phyloP scores from a whole-genome alignment of 129 eudicot genomes.

The Arctium lappa region DNA sequence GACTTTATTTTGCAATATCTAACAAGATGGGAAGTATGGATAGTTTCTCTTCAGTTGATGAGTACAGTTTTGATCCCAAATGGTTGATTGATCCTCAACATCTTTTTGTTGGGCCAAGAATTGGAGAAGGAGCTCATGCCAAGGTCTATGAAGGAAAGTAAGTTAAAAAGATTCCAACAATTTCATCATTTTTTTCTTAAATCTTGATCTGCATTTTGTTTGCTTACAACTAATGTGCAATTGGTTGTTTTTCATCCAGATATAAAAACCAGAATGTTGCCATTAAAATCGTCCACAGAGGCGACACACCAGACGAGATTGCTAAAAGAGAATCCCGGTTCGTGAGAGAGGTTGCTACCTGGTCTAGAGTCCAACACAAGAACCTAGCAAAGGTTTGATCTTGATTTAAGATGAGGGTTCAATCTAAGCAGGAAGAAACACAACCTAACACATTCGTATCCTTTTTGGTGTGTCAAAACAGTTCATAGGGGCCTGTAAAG shows the following conservation, averaged over 20 bases:
- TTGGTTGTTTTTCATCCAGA: conserved; percentile 19
- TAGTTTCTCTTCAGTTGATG: conserved; percentile 41
- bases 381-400: conserved; percentile 52
- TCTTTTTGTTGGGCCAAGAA: conserved; percentile 63
- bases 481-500: conserved; percentile 70
- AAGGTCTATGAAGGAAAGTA: conserved; percentile 69
- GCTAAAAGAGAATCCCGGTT: conserved; percentile 47
- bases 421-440: background rate
- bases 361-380: conserved; percentile 62
- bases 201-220: conserved; percentile 18
- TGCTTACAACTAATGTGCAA: background rate
- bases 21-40: conserved; percentile 43
- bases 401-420: conserved; percentile 1
- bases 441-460: conserved; percentile 7
- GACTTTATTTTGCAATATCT: conserved; percentile 19
- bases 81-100: conserved; percentile 65
- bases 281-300: conserved; percentile 51
- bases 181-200: background rate
- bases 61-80: conserved; percentile 46
- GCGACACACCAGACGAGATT: conserved; percentile 56
- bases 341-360: conserved; percentile 51
- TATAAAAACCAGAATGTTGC: conserved; percentile 56
- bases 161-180: conserved; percentile 18
- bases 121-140: conserved; percentile 73
- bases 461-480: conserved; percentile 11